Conservation (phyloP, 768 basidiomycete species). For the Suillus subalutaceus region DNA sequence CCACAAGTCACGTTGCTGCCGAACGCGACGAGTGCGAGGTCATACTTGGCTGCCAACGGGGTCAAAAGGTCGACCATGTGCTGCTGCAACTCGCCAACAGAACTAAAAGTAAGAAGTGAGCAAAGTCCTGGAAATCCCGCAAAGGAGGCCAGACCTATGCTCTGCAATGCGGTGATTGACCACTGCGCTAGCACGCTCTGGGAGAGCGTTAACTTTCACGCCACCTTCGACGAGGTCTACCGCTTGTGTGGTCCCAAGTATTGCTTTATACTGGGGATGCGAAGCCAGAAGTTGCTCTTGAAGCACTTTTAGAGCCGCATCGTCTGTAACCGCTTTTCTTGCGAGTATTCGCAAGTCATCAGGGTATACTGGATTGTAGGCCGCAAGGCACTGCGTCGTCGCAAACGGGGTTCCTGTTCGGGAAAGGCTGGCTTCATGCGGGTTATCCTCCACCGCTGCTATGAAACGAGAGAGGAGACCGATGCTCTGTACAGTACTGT, state of each 20-base stretch:
- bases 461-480: conserved; percentile 73
- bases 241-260: conserved; percentile 72
- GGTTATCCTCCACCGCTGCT: conserved; percentile 65
- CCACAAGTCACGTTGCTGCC: conserved; percentile 42
- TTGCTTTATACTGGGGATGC: conserved; percentile 41
- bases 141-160: conserved; percentile 43
- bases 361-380: conserved; percentile 57
- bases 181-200: conserved; percentile 66
- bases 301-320: conserved; percentile 51
- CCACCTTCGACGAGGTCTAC: conserved; percentile 65
- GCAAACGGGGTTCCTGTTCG: conserved; percentile 18
- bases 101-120: conserved; percentile 13
- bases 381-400: conserved; percentile 62
- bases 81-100: conserved; percentile 22
- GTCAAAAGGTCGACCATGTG: conserved; percentile 32
- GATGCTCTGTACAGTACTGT: conserved; percentile 51
- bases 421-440: conserved; percentile 51
- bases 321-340: conserved; percentile 45
- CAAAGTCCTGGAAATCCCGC: neutral
- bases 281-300: conserved; percentile 33
- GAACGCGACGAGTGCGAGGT: conserved; percentile 62
- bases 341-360: conserved; percentile 47
- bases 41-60: conserved; percentile 51
- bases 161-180: conserved; percentile 73
- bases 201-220: conserved; percentile 74